Percentiles rank a stretch among this genome's conserved stretches.
phyloP scores from a whole-genome alignment of 2,329 filamentous ascomycete species.

The Magnaporthales sp. region DNA sequence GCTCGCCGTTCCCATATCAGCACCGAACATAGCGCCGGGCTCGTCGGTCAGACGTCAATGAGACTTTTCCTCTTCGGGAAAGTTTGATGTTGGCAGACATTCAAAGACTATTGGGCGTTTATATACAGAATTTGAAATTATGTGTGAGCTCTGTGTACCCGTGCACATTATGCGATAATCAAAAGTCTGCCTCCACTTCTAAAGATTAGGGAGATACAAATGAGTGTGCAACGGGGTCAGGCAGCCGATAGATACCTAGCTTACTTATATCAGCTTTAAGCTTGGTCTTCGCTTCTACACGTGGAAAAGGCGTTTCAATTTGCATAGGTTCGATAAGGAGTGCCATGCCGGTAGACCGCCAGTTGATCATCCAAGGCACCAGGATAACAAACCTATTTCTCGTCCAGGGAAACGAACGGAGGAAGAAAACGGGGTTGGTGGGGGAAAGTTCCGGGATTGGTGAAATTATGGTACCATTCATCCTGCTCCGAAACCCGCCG shows the following conservation, averaged over 20 bases:
- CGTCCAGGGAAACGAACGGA: neutral
- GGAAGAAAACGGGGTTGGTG: neutral
- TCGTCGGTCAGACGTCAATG: conserved; percentile 25
- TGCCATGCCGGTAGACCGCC: conserved; percentile 10
- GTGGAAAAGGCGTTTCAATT: conserved; percentile 11
- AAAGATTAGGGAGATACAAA: too few species aligned
- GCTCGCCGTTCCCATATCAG: conserved; percentile 28
- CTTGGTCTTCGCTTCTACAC: conserved; percentile 10
- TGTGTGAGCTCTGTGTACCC: too few species aligned
- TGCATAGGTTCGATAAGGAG: conserved; percentile 9
- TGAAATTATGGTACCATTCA: conserved; percentile 22
- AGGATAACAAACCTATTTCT: conserved; percentile 20
- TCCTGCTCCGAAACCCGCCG: conserved; percentile 13
- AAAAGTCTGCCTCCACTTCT: too few species aligned
- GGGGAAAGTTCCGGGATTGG: conserved; percentile 5
- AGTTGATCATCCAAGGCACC: conserved; percentile 15
- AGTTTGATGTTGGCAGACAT: conserved; percentile 27
- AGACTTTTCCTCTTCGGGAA: conserved; percentile 12
- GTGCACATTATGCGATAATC: too few species aligned
- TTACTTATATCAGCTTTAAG: neutral
- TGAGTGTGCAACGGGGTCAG: too few species aligned
- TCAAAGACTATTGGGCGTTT: conserved; percentile 4
- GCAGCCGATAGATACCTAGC: too few species aligned
- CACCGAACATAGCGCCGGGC: conserved; percentile 24
- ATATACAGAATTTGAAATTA: neutral